Evolutionary conservation across 129 eudicot species (phyloP).

Genomic region (Tanacetum coccineum): DNA sequence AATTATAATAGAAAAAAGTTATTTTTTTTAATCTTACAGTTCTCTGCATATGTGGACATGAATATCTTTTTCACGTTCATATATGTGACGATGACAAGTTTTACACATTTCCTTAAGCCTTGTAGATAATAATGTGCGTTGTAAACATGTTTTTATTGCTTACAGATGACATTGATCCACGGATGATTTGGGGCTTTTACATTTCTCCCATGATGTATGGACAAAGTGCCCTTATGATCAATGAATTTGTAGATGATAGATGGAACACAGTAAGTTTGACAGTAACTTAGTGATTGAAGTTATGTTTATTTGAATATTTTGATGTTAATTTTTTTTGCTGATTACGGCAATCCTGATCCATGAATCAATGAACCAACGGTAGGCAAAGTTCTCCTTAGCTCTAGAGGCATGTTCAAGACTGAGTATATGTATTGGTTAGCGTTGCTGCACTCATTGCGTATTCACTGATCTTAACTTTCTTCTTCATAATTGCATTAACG

Average conservation of each 20-base stretch:
- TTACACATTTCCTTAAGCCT: too few species aligned
- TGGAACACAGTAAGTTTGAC: constrained; percentile 61
- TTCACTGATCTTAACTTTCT: constrained; percentile 64
- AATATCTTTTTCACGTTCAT: too few species aligned
- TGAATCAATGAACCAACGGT: constrained; percentile 54
- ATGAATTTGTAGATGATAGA: constrained; percentile 69
- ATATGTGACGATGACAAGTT: too few species aligned
- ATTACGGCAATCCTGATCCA: constrained; percentile 55
- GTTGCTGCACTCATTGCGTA: constrained; percentile 60
- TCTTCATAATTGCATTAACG: constrained; percentile 55
- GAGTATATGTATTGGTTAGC: constrained; percentile 73
- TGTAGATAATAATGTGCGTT: too few species aligned
- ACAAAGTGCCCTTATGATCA: constrained; percentile 67
- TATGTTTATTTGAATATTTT: constrained; percentile 1
- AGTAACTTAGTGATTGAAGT: not conserved
- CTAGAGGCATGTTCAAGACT: constrained; percentile 57
- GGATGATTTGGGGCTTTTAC: constrained; percentile 59
- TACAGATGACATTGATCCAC: too few species aligned
- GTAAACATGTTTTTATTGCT: too few species aligned
- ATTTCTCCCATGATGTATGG: constrained; percentile 84
- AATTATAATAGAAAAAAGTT: too few species aligned
- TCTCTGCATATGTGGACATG: too few species aligned
- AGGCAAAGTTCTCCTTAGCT: constrained; percentile 60
- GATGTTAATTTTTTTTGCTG: not conserved
- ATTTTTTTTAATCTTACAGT: too few species aligned